phyloP scores from a whole-genome alignment of 192 early-diverging fungal genomes.

The Coemansia sp. region DNA sequence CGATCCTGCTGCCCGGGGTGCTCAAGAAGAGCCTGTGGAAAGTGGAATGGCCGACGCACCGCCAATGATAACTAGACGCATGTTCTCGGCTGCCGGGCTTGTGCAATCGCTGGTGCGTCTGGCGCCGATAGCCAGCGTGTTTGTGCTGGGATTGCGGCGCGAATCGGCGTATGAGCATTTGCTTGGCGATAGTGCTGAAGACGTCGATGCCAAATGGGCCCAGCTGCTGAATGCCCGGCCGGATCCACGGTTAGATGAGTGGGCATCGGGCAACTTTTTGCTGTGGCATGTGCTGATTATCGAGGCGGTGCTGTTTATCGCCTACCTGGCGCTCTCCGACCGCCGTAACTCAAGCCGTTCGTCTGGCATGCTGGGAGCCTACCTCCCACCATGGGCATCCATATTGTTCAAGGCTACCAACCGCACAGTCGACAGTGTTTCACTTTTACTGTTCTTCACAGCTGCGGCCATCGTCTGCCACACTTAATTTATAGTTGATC shows the following conservation, averaged over 20 bases:
- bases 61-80: constrained; percentile 6
- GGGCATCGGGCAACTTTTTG: constrained; percentile 30
- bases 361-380: constrained; percentile 10
- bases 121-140: constrained; percentile 27
- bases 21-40: not conserved
- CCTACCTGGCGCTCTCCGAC: constrained; percentile 18
- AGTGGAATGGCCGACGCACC: not conserved
- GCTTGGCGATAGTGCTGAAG: constrained; percentile 27
- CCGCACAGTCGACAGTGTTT: constrained; percentile 24
- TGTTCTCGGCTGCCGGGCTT: constrained; percentile 34
- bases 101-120: constrained; percentile 25
- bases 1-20: constrained; percentile 19
- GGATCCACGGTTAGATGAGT: constrained; percentile 37
- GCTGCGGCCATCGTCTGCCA: too few species aligned
- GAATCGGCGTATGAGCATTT: constrained; percentile 32
- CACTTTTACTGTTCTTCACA: constrained; percentile 30
- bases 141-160: constrained; percentile 35
- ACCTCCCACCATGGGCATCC: constrained; percentile 13
- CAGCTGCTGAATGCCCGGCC: constrained; percentile 28
- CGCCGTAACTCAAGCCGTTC: not conserved
- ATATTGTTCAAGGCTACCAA: constrained; percentile 7
- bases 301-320: constrained; percentile 22
- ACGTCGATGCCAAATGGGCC: constrained; percentile 34
- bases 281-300: constrained; percentile 35
- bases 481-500: too few species aligned